phyloP scores from a whole-genome alignment of 176 grass and related monocot species.

The Tuctoria greenei region DNA sequence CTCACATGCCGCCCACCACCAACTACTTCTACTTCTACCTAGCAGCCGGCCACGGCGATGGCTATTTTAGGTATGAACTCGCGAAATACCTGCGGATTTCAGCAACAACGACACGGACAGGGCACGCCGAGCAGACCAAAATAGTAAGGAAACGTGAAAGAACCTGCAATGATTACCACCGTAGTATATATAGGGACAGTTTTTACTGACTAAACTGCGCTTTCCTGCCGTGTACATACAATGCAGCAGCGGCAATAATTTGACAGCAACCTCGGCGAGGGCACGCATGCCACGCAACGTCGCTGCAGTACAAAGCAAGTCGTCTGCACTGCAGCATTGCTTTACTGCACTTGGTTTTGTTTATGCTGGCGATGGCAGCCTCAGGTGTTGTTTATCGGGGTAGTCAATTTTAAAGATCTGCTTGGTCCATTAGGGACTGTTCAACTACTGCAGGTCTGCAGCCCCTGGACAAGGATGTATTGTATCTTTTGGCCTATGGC shows the following conservation, averaged over 20 bases:
- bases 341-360: slow-evolving; percentile 13
- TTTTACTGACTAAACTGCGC: neutral
- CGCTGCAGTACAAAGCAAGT: neutral
- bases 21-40: neutral
- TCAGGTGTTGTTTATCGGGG: slow-evolving; percentile 24
- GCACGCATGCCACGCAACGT: neutral
- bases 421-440: slow-evolving; percentile 2
- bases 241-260: slow-evolving; percentile 37
- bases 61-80: slow-evolving; percentile 32
- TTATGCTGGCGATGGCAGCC: slow-evolving; percentile 8
- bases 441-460: slow-evolving; percentile 3
- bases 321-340: neutral
- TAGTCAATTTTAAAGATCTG: slow-evolving; percentile 36
- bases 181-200: neutral
- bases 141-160: slow-evolving; percentile 6
- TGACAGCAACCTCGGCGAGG: slow-evolving; percentile 28
- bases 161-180: neutral
- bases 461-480: neutral
- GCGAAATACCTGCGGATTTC: slow-evolving; percentile 12
- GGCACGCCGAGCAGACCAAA: neutral
- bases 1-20: neutral
- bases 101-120: neutral
- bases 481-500: neutral
- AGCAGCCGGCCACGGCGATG: neutral
- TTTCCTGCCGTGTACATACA: neutral